A percentile compares a stretch with the other conserved stretches of the same genome.
Conservation (phyloP, 495 filamentous ascomycete genomes). For the Talaromyces borbonicus region DNA sequence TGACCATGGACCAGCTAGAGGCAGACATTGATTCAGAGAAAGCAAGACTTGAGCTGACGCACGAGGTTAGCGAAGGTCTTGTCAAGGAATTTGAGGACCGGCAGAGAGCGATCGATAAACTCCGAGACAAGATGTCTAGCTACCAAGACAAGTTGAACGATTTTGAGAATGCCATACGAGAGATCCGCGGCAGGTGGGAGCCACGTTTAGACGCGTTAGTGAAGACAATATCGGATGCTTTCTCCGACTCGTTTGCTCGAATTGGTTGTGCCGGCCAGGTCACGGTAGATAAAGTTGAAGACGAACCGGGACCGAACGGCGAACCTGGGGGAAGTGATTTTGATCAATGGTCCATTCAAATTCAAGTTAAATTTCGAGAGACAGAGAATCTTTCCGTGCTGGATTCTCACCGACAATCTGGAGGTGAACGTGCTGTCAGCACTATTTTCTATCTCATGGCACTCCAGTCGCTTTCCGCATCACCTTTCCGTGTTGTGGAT, state of each 20-base stretch:
- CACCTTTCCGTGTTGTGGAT: constrained; percentile 98
- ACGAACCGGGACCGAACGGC: constrained; percentile 25
- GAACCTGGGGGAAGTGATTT: constrained; percentile 64
- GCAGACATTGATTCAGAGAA: constrained; percentile 64
- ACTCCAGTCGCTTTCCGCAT: constrained; percentile 83
- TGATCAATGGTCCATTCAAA: constrained; percentile 87
- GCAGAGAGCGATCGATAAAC: constrained; percentile 43
- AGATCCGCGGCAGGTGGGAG: constrained; percentile 62
- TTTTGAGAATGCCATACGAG: constrained; percentile 45
- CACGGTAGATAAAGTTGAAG: constrained; percentile 42
- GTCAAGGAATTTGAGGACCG: constrained; percentile 72
- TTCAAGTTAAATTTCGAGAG: constrained; percentile 88
- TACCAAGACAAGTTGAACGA: constrained; percentile 37
- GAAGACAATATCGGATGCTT: constrained; percentile 74
- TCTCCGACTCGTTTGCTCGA: constrained; percentile 79
- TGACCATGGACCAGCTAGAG: constrained; percentile 55
- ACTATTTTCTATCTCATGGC: constrained; percentile 99
- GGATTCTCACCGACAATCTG: constrained; percentile 86
- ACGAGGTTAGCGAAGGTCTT: constrained; percentile 67
- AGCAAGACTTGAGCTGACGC: constrained; percentile 66
- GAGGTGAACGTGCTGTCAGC: constrained; percentile 89
- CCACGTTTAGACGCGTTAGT: constrained; percentile 72
- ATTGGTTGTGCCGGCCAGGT: constrained; percentile 97
- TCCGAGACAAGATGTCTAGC: constrained; percentile 38
- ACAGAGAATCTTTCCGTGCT: constrained; percentile 75